phyloP scores from a whole-genome alignment of 148 eudicot genomes.

The Hydrangea macrophylla region DNA sequence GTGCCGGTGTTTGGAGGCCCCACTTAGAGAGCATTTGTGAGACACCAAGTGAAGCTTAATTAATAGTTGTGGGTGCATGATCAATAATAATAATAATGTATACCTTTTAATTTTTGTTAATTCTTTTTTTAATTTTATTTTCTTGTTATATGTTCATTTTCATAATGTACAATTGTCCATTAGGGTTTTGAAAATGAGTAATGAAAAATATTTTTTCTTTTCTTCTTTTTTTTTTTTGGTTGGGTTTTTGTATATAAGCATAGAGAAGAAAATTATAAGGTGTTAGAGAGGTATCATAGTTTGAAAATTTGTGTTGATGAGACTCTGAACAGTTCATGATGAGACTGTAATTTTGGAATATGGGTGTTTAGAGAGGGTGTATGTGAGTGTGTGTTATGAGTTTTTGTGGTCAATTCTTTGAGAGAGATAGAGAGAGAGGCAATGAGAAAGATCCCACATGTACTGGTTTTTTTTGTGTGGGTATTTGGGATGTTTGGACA shows the following conservation, averaged over 20 bases:
- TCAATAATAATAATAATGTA: too few relatives aligned
- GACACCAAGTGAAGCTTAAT: conserved; percentile 32
- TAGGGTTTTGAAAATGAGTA: conserved; percentile 17
- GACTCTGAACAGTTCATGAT: neutral
- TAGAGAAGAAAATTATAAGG: neutral
- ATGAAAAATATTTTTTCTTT: neutral
- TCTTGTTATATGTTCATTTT: neutral
- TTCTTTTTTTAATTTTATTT: too few relatives aligned
- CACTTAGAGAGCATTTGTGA: conserved; percentile 65
- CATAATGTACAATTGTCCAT: neutral
- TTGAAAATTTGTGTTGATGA: neutral
- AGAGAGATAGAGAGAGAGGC: neutral
- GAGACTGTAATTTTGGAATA: neutral
- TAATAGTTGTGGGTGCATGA: neutral
- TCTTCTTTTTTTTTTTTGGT: too few relatives aligned
- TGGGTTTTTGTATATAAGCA: conserved; percentile 6
- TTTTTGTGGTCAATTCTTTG: neutral
- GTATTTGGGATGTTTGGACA: too few relatives aligned
- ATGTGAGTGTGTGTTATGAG: neutral
- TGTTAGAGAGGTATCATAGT: neutral
- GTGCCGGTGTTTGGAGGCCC: conserved; percentile 77
- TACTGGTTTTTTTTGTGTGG: too few relatives aligned
- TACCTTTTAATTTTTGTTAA: too few relatives aligned
- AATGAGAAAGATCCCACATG: neutral
- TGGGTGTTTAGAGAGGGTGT: neutral